Evolutionary conservation across 2,329 filamentous ascomycete genomes (phyloP), one percentile per base, ranked within the genome.

Genomic region (Chaetomiaceae sp.): DNA sequence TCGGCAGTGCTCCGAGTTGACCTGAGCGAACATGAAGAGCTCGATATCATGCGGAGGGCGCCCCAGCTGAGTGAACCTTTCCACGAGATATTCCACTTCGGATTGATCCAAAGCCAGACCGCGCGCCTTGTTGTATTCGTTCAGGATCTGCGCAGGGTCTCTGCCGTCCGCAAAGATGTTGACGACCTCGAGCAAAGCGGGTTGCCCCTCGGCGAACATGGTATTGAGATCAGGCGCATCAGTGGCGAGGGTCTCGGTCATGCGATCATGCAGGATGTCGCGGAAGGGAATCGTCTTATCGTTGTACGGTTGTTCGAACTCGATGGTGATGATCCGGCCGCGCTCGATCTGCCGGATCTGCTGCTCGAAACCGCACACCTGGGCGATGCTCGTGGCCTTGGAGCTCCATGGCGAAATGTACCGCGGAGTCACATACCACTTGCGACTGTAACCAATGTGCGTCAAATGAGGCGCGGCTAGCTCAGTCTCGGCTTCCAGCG

Each of bases 1-100:
- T 21, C 78, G 76, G 61, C 78, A 96, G 71, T 97, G 92, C 77
- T 99, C 94, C 3, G 92, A 97, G 75, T 97, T 97, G 68, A 99
- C 92, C 73, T 99, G 94, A 14, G 92, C 92, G 69, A 97, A 99
- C 94, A 97, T 97, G 78, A 97, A 97, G 20, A 97, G 79, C 73
- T 99, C 94, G 40, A 97, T 89, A 68, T 97, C 94, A 56, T 90
- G 86, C 1, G 89, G 89, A 44, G 80, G 75, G 33, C 84, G 75
- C 57, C 82, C 80, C 16, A 84, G 79, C 33, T 82, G 75, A 5
- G 82, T 82, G 70, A 90, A 94, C 37, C 86, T 85, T 61, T 90
- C 84, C n/a, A 96, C 89, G 34, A 99, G 78, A 66, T 99, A 97
- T 55, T 95, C 85, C 69, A 97, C 95, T 69, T 99, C 91, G 8